Percentiles rank a stretch among this genome's conserved stretches.
Conservation (phyloP, 2,329 filamentous ascomycete genomes). For the Trichoderma semiorbis region DNA sequence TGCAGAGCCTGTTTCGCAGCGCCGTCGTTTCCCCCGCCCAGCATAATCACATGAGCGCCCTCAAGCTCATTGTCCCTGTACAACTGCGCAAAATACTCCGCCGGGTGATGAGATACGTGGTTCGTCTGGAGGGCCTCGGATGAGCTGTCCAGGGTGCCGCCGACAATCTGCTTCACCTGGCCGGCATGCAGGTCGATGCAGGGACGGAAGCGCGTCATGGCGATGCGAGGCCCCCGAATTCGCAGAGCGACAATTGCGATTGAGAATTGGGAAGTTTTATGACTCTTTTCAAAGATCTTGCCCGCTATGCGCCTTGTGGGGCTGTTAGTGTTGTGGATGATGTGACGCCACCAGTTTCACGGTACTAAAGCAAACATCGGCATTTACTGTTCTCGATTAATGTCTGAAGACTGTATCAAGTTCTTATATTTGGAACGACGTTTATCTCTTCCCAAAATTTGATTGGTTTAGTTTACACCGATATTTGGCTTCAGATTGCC, state of each 20-base stretch:
- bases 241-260: not conserved
- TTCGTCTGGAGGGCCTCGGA: slow-evolving; percentile 77
- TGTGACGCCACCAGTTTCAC: slow-evolving; percentile 7
- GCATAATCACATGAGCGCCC: slow-evolving; percentile 94
- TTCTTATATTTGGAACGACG: not conserved
- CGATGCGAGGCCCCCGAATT: slow-evolving; percentile 5
- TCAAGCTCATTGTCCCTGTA: slow-evolving; percentile 72
- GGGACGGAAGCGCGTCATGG: slow-evolving; percentile 90
- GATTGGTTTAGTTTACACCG: not conserved
- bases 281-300: not conserved
- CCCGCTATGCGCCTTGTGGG: slow-evolving; percentile 12
- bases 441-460: not conserved
- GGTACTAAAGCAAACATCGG: not conserved
- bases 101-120: slow-evolving; percentile 80
- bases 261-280: not conserved
- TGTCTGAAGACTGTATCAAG: not conserved
- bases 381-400: not conserved
- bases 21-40: slow-evolving; percentile 80
- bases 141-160: slow-evolving; percentile 76
- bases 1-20: slow-evolving; percentile 73
- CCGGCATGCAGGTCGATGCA: slow-evolving; percentile 98
- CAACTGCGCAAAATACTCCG: slow-evolving; percentile 74
- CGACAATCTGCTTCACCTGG: slow-evolving; percentile 97
- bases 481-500: not conserved
- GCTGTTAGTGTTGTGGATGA: slow-evolving; percentile 8